A percentile compares a stretch with the other conserved stretches of the same genome.
Conservation (phyloP, 1,284 basidiomycete species). For the Irpex lacteus region DNA sequence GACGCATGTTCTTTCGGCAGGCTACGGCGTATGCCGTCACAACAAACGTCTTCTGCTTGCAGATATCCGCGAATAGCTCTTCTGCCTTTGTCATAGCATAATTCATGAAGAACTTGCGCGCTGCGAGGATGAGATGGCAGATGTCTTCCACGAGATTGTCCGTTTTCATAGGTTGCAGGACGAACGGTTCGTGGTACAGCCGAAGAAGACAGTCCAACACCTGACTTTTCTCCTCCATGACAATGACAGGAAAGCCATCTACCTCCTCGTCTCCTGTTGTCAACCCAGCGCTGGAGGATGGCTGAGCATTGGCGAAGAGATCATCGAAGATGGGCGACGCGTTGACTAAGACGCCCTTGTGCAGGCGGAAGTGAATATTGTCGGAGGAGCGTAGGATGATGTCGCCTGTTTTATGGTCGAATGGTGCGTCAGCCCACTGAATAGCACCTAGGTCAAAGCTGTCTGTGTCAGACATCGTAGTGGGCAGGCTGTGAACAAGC, state of each 20-base stretch:
- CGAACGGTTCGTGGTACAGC: background rate
- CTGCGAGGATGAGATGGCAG: background rate
- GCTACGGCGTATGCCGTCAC: slow-evolving; percentile 15
- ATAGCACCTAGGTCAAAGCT: background rate
- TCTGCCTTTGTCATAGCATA: background rate
- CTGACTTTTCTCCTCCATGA: slow-evolving; percentile 1
- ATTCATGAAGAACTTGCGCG: background rate
- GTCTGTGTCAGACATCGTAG: too few relatives aligned
- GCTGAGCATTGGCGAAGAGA: slow-evolving; percentile 14
- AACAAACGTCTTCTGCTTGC: background rate
- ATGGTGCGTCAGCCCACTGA: background rate
- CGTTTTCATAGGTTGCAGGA: background rate
- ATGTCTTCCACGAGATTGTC: background rate
- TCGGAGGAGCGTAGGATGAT: slow-evolving; percentile 18
- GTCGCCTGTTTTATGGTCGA: slow-evolving; percentile 6
- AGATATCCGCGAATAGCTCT: background rate
- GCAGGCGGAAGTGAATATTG: slow-evolving; percentile 14
- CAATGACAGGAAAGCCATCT: slow-evolving; percentile 5
- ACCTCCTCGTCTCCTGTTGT: background rate
- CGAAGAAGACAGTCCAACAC: slow-evolving; percentile 10
- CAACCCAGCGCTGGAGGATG: background rate
- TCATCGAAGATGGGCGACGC: slow-evolving; percentile 18
- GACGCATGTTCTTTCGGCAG: slow-evolving; percentile 2
- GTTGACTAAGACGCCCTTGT: slow-evolving; percentile 14
- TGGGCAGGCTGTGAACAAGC: too few relatives aligned